A percentile compares a stretch with the other conserved stretches of the same genome.
phyloP scores from a whole-genome alignment of 2,329 filamentous ascomycete genomes.

The Alternaria arbusti region DNA sequence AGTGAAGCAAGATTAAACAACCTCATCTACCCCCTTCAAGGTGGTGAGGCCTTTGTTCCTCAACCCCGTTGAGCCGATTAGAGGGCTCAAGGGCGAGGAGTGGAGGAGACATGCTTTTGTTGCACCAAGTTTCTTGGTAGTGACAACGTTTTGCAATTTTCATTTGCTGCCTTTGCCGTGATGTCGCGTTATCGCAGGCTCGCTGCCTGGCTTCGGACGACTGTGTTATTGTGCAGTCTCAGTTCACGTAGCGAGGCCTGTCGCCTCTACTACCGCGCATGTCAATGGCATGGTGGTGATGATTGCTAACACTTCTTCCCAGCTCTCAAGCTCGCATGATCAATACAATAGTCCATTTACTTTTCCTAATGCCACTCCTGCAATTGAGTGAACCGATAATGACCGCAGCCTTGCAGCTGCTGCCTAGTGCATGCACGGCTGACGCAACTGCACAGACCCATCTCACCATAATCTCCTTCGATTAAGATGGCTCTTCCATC shows the following conservation, averaged over 20 bases:
- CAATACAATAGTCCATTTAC: neutral
- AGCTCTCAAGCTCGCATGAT: neutral
- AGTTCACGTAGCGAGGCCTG: accelerated
- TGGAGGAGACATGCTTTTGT: constrained; percentile 34
- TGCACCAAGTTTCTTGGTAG: neutral
- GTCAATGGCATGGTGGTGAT: neutral
- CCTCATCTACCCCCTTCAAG: constrained; percentile 33
- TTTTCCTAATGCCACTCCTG: too few species aligned
- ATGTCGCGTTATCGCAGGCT: neutral
- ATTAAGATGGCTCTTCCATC: too few species aligned
- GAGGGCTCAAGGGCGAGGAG: constrained; percentile 32
- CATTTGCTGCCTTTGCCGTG: neutral
- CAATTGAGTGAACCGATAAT: too few species aligned
- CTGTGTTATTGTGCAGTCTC: neutral
- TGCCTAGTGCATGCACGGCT: too few species aligned
- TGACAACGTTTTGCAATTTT: neutral
- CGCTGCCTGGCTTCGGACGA: neutral
- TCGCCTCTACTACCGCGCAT: accelerated
- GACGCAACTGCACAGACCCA: too few species aligned
- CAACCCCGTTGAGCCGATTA: constrained; percentile 27
- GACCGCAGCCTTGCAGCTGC: too few species aligned
- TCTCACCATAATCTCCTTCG: too few species aligned
- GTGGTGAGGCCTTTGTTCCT: constrained; percentile 37
- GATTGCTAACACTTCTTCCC: neutral
- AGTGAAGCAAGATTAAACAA: constrained; percentile 48